Conservation (phyloP, 1,284 basidiomycete species). For the Ganoderma resinaceum region DNA sequence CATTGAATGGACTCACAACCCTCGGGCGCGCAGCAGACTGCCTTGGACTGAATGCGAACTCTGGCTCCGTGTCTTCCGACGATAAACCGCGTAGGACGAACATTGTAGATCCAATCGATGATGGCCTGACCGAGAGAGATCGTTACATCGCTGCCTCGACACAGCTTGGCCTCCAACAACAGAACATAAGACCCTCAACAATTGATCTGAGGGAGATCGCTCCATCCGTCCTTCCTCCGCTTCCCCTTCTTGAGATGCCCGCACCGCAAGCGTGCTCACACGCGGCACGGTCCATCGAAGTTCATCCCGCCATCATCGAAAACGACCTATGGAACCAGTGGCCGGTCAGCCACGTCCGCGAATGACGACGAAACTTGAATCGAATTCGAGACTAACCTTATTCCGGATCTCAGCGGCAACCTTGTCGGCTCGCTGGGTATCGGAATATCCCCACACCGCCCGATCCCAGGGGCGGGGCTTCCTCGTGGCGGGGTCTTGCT, state of each 20-base stretch:
- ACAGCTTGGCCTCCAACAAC: neutral
- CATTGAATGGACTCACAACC: constrained; percentile 46
- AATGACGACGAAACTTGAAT: neutral
- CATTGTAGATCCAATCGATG: constrained; percentile 47
- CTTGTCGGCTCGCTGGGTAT: constrained; percentile 47
- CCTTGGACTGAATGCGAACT: constrained; percentile 51
- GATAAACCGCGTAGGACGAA: constrained; percentile 42
- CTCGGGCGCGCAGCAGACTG: constrained; percentile 59
- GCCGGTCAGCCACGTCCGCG: neutral
- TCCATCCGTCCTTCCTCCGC: constrained; percentile 50
- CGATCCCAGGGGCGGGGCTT: constrained; percentile 61
- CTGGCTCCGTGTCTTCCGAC: constrained; percentile 43
- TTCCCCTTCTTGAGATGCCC: constrained; percentile 56
- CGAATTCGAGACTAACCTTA: neutral
- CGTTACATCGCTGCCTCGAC: neutral
- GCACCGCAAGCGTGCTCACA: constrained; percentile 42
- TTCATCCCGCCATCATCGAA: neutral
- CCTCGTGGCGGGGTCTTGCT: constrained; percentile 40
- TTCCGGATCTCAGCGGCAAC: neutral
- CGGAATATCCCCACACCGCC: constrained; percentile 62
- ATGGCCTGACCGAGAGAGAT: constrained; percentile 46
- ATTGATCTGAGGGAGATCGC: constrained; percentile 62
- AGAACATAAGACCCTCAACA: constrained; percentile 46
- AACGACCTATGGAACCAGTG: neutral
- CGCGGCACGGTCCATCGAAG: neutral